These are phyloP conservation scores for Zygosaccharomyces pseudobailii DNA, from an alignment of 1,139 yeast species.

Conservation along the genomic window DNA sequence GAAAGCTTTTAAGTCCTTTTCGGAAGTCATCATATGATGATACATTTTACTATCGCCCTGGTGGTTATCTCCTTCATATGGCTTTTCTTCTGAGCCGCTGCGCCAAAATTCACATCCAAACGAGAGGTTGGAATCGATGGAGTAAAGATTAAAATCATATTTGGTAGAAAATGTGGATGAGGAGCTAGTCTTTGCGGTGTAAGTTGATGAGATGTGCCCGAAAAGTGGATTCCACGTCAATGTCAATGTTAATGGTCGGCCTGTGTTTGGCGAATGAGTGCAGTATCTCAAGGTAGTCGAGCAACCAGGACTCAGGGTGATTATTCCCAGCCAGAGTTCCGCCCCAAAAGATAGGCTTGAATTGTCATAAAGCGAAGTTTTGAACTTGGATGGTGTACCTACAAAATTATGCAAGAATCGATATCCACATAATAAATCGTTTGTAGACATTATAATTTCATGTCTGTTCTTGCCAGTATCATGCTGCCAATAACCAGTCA, in stretches of 20 bases:
- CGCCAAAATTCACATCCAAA: conserved; percentile 84
- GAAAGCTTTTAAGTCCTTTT: background rate
- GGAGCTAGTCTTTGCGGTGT: conserved; percentile 75
- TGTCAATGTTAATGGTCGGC: conserved; percentile 86
- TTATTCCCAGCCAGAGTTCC: conserved; percentile 85
- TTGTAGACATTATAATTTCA: conserved; percentile 82
- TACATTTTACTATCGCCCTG: conserved; percentile 31
- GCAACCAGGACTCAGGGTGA: conserved; percentile 77
- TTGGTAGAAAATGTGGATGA: conserved; percentile 77
- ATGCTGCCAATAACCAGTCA: conserved; percentile 70
- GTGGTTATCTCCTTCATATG: conserved; percentile 4
- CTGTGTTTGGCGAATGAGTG: conserved; percentile 80
- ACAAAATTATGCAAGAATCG: conserved; percentile 73
- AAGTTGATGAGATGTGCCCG: conserved; percentile 87
- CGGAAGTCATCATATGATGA: conserved; percentile 18
- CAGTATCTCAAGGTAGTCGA: conserved; percentile 83
- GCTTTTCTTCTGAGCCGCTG: conserved; percentile 4
- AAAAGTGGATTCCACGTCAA: conserved; percentile 82
- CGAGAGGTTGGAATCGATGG: conserved; percentile 82
- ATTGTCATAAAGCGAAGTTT: conserved; percentile 38
- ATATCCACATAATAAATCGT: conserved; percentile 81
- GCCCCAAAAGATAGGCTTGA: conserved; percentile 65
- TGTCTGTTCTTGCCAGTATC: conserved; percentile 62
- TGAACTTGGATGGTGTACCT: conserved; percentile 36
- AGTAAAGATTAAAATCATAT: conserved; percentile 85